These are phyloP conservation scores for Pseudogymnoascus sp. DNA, from an alignment of 2,329 filamentous ascomycete species.

Conservation along the genomic window DNA sequence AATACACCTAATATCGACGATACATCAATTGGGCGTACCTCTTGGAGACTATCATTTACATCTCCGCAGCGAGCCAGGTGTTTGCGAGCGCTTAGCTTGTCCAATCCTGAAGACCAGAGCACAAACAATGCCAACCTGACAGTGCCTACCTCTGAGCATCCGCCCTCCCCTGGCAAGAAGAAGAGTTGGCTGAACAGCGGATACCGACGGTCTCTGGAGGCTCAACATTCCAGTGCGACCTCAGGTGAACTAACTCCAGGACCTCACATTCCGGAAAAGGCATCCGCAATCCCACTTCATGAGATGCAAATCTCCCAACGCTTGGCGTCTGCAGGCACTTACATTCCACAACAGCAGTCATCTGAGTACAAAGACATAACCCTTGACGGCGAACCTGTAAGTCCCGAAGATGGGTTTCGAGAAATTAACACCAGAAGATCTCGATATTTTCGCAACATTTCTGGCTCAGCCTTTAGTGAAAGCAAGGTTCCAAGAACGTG, in stretches of 20 bases:
- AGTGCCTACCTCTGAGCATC: conserved; percentile 7
- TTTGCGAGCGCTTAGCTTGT: conserved; percentile 24
- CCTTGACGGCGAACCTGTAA: neutral
- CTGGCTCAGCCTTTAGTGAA: neutral
- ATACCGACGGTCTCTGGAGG: neutral
- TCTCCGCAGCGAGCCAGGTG: conserved; percentile 20
- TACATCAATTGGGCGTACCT: conserved; percentile 19
- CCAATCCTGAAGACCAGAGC: conserved; percentile 13
- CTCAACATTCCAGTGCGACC: conserved; percentile 2
- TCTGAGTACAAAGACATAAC: neutral
- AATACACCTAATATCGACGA: conserved; percentile 22
- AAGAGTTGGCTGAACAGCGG: neutral
- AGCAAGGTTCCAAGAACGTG: neutral
- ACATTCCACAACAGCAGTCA: conserved; percentile 15
- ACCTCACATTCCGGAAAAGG: neutral
- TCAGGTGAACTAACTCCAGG: neutral
- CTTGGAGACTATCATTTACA: conserved; percentile 28
- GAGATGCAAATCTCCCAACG: conserved; percentile 26
- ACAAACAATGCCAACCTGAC: conserved; percentile 10
- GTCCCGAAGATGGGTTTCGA: neutral
- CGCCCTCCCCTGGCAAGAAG: conserved; percentile 6
- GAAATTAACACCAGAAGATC: conserved; percentile 2
- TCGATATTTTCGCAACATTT: neutral
- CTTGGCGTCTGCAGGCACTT: conserved; percentile 19
- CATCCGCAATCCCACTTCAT: conserved; percentile 20